Evolutionary conservation across 1,284 basidiomycete species (phyloP).

Genomic region (Boletus albobrunnescens): DNA sequence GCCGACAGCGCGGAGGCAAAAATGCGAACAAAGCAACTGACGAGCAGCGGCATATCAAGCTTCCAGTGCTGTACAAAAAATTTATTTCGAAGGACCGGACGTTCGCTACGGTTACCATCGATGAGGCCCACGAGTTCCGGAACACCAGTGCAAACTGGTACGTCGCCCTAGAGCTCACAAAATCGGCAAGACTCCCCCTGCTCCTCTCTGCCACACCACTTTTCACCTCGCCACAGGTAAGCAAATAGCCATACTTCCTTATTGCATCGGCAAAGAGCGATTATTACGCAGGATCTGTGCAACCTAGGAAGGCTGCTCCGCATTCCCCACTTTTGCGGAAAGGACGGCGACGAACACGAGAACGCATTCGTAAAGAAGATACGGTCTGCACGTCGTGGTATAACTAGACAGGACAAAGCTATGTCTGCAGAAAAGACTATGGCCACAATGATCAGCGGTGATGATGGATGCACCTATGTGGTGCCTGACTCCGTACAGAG

Average conservation of each 20-base stretch:
- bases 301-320: conserved; percentile 9
- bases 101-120: no score
- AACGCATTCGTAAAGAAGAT: not conserved
- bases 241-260: not conserved
- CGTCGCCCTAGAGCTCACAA: no score
- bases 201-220: no score
- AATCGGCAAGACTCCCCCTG: no score
- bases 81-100: no score
- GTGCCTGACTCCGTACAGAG: conserved; percentile 4
- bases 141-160: no score
- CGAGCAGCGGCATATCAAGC: no score
- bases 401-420: conserved; percentile 7
- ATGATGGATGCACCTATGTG: not conserved
- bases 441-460: not conserved
- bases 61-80: no score
- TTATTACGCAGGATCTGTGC: conserved; percentile 2
- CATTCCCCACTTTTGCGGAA: conserved; percentile 5
- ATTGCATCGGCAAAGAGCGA: no score
- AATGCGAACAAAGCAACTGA: no score
- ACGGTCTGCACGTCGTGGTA: conserved; percentile 5
- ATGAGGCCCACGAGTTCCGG: no score
- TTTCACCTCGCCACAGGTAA: conserved; percentile 3
- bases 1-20: no score
- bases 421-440: conserved; percentile 8
- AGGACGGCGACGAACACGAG: not conserved